Conservation (phyloP, 2,329 filamentous ascomycete genomes). For the Fusarium solani-melongenae region DNA sequence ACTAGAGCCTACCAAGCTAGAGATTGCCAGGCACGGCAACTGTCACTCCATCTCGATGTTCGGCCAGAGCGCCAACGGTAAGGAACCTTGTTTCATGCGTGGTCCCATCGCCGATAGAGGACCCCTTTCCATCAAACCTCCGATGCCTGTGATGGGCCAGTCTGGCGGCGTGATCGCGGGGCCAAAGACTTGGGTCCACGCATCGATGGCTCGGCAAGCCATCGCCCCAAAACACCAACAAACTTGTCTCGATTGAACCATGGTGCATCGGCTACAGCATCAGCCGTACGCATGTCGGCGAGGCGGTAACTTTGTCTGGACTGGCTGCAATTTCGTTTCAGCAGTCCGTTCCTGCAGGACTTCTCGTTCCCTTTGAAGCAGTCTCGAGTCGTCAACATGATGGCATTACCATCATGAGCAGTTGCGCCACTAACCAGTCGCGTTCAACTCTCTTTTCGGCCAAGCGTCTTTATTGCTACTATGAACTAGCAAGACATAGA, state of each 20-base stretch:
- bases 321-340: neutral
- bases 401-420: neutral
- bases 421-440: slow-evolving; percentile 4
- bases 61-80: neutral
- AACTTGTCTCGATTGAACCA: slow-evolving; percentile 1
- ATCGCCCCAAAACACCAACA: slow-evolving; percentile 34
- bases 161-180: slow-evolving; percentile 13
- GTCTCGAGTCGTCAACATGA: slow-evolving; percentile 1
- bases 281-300: slow-evolving; percentile 3
- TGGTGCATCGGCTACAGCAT: slow-evolving; percentile 25
- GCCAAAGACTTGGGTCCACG: slow-evolving; percentile 15
- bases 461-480: neutral
- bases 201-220: slow-evolving; percentile 29
- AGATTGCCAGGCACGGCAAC: neutral
- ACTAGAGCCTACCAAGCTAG: neutral
- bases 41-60: neutral
- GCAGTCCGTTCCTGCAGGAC: neutral
- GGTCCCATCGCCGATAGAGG: slow-evolving; percentile 5
- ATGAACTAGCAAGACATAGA: neutral
- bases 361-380: neutral
- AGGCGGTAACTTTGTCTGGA: neutral
- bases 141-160: neutral
- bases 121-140: neutral
- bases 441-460: slow-evolving; percentile 4
- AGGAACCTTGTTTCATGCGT: neutral